These are phyloP conservation scores for Dothidotthia symphoricarpi DNA, from an alignment of 2,329 filamentous ascomycete genomes.

Conservation along the genomic window DNA sequence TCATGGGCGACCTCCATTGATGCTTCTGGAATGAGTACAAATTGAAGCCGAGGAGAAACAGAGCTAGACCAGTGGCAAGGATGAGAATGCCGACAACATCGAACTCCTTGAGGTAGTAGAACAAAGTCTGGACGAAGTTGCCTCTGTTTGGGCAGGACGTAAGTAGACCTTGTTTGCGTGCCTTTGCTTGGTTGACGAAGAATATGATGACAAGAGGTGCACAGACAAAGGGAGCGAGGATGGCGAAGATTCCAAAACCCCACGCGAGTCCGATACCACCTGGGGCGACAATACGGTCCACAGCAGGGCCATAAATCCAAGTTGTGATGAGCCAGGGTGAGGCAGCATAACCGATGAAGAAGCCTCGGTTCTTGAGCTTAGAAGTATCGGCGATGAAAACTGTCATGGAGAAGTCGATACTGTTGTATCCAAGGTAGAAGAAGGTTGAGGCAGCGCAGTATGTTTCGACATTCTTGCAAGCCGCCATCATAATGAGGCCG, in stretches of 20 bases:
- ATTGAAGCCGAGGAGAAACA: slow-evolving; percentile 69
- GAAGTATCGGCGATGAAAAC: slow-evolving; percentile 70
- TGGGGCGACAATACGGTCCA: slow-evolving; percentile 46
- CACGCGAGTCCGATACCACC: slow-evolving; percentile 59
- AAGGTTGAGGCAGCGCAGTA: slow-evolving; percentile 68
- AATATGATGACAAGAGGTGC: slow-evolving; percentile 63
- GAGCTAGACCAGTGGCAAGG: slow-evolving; percentile 58
- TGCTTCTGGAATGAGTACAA: slow-evolving; percentile 45
- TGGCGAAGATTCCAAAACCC: slow-evolving; percentile 66
- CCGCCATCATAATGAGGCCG: slow-evolving; percentile 65
- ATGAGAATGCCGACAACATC: slow-evolving; percentile 63
- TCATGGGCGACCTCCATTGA: slow-evolving; percentile 39
- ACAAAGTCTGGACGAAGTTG: slow-evolving; percentile 47
- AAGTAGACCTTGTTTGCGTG: slow-evolving; percentile 55
- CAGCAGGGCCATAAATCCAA: slow-evolving; percentile 31
- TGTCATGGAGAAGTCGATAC: slow-evolving; percentile 61
- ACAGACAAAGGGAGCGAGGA: slow-evolving; percentile 61
- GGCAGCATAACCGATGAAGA: slow-evolving; percentile 56
- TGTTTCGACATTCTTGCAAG: slow-evolving; percentile 58
- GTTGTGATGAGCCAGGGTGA: slow-evolving; percentile 36
- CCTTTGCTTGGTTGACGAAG: slow-evolving; percentile 58
- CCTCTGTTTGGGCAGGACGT: slow-evolving; percentile 48
- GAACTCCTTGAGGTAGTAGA: slow-evolving; percentile 61
- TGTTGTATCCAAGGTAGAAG: slow-evolving; percentile 61
- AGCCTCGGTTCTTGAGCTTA: slow-evolving; percentile 59